Conservation (phyloP, 805 yeast genomes). For the Scheffersomyces amazonensis region DNA sequence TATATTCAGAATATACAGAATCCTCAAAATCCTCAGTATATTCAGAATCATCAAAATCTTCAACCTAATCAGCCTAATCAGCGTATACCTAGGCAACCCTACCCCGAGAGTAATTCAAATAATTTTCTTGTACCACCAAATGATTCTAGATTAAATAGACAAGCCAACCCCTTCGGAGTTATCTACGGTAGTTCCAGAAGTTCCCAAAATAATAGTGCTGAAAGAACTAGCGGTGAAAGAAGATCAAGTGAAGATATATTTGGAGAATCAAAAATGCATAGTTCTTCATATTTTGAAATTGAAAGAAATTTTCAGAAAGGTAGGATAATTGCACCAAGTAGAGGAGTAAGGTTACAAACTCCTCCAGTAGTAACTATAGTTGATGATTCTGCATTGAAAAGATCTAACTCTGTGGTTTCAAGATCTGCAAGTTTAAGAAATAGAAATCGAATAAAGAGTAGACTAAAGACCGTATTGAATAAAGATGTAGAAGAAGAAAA, state of each 20-base stretch:
- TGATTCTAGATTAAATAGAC: too few species aligned
- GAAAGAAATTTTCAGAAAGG: conserved; percentile 5
- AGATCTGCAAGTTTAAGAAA: conserved; percentile 27
- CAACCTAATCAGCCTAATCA: too few species aligned
- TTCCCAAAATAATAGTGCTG: too few species aligned
- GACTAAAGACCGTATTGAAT: conserved; percentile 24
- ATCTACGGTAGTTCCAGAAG: conserved; percentile 15
- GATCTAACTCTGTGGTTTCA: conserved; percentile 30
- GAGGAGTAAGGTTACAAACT: neutral
- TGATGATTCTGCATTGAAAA: conserved; percentile 14
- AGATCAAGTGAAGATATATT: conserved; percentile 1
- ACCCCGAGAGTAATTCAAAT: too few species aligned
- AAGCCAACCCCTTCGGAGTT: conserved; percentile 26
- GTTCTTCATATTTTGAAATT: conserved; percentile 3
- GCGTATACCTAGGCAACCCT: too few species aligned
- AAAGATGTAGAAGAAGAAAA: conserved; percentile 4
- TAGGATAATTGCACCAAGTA: neutral
- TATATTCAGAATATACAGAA: too few species aligned
- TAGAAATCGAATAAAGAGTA: conserved; percentile 23
- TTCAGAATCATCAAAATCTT: too few species aligned
- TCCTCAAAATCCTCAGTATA: too few species aligned
- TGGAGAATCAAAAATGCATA: neutral
- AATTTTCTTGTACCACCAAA: too few species aligned
- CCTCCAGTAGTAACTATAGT: conserved; percentile 25
- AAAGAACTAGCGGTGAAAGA: too few species aligned